Conservation (phyloP, 2,329 filamentous ascomycete genomes). For the Apiospora phragmitis region DNA sequence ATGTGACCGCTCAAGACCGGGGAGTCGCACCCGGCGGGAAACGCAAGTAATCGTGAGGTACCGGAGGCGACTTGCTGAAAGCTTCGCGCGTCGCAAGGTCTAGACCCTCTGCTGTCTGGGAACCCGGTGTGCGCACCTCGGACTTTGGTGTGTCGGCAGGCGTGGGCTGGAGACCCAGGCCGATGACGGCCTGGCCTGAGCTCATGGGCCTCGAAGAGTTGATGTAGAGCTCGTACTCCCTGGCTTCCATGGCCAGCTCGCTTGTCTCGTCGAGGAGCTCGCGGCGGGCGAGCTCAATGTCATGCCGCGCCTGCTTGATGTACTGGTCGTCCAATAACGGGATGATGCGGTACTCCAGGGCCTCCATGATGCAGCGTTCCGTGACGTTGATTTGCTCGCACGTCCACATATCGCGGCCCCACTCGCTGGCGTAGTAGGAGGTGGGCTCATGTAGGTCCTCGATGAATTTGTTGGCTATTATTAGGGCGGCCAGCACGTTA, state of each 20-base stretch:
- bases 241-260: slow-evolving; percentile 19
- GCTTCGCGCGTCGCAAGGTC: slow-evolving; percentile 24
- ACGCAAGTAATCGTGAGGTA: slow-evolving; percentile 25
- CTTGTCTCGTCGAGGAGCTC: slow-evolving; percentile 29
- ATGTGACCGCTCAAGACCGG: slow-evolving; percentile 7
- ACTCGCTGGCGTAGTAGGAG: slow-evolving; percentile 51
- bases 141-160: slow-evolving; percentile 40
- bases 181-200: slow-evolving; percentile 38
- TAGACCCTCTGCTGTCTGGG: slow-evolving; percentile 19
- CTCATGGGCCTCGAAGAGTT: slow-evolving; percentile 41
- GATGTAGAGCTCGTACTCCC: slow-evolving; percentile 20
- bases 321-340: slow-evolving; percentile 58
- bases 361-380: slow-evolving; percentile 65
- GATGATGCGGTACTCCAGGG: slow-evolving; percentile 62
- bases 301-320: slow-evolving; percentile 59
- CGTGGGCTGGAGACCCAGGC: slow-evolving; percentile 42
- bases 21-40: slow-evolving; percentile 19
- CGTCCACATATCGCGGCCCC: slow-evolving; percentile 59
- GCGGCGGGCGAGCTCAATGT: slow-evolving; percentile 62
- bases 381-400: slow-evolving; percentile 64
- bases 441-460: slow-evolving; percentile 59
- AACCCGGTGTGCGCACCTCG: slow-evolving; percentile 26
- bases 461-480: slow-evolving; percentile 66
- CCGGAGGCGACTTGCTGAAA: slow-evolving; percentile 20
- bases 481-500: slow-evolving; percentile 61